Evolutionary conservation across 495 filamentous ascomycete species (phyloP), one percentile per base, ranked within the genome.

Genomic region (Lasiosphaeria miniovina): DNA sequence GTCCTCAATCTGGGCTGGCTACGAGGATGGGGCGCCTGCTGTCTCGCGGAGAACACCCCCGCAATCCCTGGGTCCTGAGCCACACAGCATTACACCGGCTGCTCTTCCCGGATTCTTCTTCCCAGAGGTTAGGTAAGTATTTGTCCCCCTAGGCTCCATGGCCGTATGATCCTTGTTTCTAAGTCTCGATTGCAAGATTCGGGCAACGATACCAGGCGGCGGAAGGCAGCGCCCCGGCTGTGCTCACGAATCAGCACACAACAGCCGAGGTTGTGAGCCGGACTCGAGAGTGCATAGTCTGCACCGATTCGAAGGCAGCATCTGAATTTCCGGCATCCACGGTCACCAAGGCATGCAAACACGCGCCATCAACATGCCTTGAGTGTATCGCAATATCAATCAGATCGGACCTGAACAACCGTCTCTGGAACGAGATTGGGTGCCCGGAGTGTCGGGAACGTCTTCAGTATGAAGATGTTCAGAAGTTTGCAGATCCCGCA

Each of bases 401-500:
- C 24, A 52, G 55, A 7, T 55, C 66, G 34, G 62, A 72, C 48
- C 46, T 74, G 12, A 41, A 52, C n/a, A 59, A 35, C 54, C 58
- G 48, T 8, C 31, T 65, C 3, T 65, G 61, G 59, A 66, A 64
- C 36, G 58, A 66, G 12, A 59, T 70, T 41, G 46, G 31, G 14
- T 77, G 74, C 46, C 71, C 74, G 0, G 73, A 74, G 40, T 77
- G 73, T 36, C 11, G 53, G 11, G 60, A 55, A 4, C 24, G 49
- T 0, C 61, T 77, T 11, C 57, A 54, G 11, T 69, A 64, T 54
- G 55, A 52, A 5, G 69, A 69, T 36, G 56, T 77, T 1, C 61
- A 69, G 55, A 59, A 45, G 1, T 71, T 66, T 35, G 67, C 70
- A 4, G 59, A 67, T 34, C 12, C 41, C 4, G 64, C 60, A 14